A percentile compares a stretch with the other conserved stretches of the same genome.
These are phyloP conservation scores for Corchorus olitorius DNA, from an alignment of 345 rosid species.

Conservation along the genomic window DNA sequence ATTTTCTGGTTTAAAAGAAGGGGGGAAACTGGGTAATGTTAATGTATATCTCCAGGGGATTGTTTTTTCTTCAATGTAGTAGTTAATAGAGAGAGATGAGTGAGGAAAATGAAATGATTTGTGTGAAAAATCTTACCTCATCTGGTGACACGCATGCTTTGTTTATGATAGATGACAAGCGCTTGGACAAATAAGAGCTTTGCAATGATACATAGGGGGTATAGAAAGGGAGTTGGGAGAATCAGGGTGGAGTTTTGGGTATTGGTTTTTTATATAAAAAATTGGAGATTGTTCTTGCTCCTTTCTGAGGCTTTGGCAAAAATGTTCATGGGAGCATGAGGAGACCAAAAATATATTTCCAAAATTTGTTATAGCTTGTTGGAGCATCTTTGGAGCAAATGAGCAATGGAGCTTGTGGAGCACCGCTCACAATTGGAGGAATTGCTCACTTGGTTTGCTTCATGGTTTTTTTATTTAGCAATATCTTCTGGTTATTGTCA, in stretches of 20 bases:
- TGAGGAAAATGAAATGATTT: conserved; percentile 61
- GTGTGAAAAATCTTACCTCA: conserved; percentile 54
- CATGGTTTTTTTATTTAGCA: conserved; percentile 48
- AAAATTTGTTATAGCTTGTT: conserved; percentile 62
- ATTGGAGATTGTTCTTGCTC: conserved; percentile 77
- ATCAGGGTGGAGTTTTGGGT: conserved; percentile 74
- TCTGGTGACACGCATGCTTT: conserved; percentile 88
- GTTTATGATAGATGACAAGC: conserved; percentile 96
- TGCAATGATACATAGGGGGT: conserved; percentile 88
- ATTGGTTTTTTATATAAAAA: conserved; percentile 34
- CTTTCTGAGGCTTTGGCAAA: conserved; percentile 59
- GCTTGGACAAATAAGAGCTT: conserved; percentile 91
- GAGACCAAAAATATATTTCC: conserved; percentile 59
- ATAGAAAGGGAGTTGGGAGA: conserved; percentile 91
- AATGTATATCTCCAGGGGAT: neutral
- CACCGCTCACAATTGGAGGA: conserved; percentile 75
- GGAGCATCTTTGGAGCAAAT: conserved; percentile 87
- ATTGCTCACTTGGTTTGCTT: conserved; percentile 95
- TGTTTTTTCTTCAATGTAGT: neutral
- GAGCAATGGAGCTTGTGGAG: conserved; percentile 91
- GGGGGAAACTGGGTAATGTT: no score
- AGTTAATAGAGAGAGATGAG: conserved; percentile 40
- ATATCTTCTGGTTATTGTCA: conserved; percentile 28
- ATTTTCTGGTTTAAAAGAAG: neutral
- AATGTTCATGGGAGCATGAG: conserved; percentile 53